These are phyloP conservation scores for Penicillium sp. DNA, from an alignment of 2,329 filamentous ascomycete species.

Conservation along the genomic window DNA sequence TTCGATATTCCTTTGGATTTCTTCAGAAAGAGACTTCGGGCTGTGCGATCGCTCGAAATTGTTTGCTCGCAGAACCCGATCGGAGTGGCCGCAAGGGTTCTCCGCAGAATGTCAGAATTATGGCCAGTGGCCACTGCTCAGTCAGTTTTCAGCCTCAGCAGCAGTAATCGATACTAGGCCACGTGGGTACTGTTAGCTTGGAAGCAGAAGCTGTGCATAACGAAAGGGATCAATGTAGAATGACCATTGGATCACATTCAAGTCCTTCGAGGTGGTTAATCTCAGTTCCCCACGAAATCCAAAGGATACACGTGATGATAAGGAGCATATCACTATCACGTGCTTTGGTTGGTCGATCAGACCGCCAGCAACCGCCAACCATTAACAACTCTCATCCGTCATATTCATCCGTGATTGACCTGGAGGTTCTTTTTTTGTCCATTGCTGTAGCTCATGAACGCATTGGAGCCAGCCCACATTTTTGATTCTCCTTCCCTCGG, in stretches of 20 bases:
- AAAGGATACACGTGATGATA: constrained; percentile 3
- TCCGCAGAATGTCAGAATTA: constrained; percentile 1
- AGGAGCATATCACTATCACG: constrained; percentile 3
- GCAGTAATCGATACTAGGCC: not conserved
- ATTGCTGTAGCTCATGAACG: not conserved
- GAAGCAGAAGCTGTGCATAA: not conserved
- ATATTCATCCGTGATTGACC: constrained; percentile 1
- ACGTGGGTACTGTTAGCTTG: not conserved
- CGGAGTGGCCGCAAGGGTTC: constrained; percentile 1
- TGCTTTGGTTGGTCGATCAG: not conserved
- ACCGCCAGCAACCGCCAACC: constrained; percentile 5
- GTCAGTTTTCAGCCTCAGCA: not conserved
- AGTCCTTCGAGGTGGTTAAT: not conserved
- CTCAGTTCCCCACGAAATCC: not conserved
- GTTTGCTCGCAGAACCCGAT: not conserved
- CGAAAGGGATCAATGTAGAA: not conserved
- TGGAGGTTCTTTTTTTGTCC: not conserved
- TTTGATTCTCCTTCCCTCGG: not conserved
- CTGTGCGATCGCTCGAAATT: not conserved
- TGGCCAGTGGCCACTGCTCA: not conserved
- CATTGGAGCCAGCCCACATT: not conserved
- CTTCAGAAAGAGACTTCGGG: not conserved
- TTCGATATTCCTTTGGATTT: not conserved
- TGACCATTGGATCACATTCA: not conserved
- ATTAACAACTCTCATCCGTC: not conserved